Conservation (phyloP, 2,329 filamentous ascomycete species). For the Epichloe brachyelytri region DNA sequence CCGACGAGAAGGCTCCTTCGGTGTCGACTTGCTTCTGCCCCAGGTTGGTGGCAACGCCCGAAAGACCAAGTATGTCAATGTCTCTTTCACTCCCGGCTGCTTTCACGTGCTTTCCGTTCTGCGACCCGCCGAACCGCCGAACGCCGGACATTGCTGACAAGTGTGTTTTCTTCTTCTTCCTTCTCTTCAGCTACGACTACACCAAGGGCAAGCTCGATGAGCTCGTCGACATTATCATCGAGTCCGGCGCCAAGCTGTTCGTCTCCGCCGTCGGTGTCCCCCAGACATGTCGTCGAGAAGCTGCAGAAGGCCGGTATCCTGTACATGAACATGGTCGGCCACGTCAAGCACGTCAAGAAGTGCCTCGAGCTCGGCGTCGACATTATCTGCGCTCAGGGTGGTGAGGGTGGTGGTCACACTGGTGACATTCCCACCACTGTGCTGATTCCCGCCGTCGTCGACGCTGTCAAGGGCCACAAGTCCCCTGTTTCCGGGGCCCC, state of each 20-base stretch:
- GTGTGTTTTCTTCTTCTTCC: neutral
- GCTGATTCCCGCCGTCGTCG: constrained; percentile 83
- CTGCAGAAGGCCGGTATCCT: constrained; percentile 79
- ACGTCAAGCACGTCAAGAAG: constrained; percentile 98
- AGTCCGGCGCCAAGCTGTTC: constrained; percentile 82
- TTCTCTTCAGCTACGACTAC: constrained; percentile 74
- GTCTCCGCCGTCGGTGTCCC: constrained; percentile 94
- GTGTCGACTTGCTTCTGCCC: constrained; percentile 83
- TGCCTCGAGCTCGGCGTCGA: constrained; percentile 84
- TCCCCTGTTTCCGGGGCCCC: constrained; percentile 76
- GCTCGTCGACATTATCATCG: constrained; percentile 84
- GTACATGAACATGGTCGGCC: constrained; percentile 99
- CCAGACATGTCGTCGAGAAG: constrained; percentile 75
- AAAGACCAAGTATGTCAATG: constrained; percentile 64
- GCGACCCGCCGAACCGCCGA: neutral
- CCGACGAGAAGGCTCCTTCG: constrained; percentile 88
- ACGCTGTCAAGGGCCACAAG: constrained; percentile 67
- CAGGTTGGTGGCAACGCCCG: constrained; percentile 89
- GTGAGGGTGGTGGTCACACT: constrained; percentile 93
- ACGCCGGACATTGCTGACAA: neutral
- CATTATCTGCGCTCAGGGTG: constrained; percentile 96
- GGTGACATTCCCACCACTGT: constrained; percentile 86
- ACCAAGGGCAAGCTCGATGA: constrained; percentile 96
- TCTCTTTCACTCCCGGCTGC: neutral
- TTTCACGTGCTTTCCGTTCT: neutral